A percentile compares a stretch with the other conserved stretches of the same genome.
phyloP scores from a whole-genome alignment of 148 eudicot genomes.

The Vaccinium corymbosum region DNA sequence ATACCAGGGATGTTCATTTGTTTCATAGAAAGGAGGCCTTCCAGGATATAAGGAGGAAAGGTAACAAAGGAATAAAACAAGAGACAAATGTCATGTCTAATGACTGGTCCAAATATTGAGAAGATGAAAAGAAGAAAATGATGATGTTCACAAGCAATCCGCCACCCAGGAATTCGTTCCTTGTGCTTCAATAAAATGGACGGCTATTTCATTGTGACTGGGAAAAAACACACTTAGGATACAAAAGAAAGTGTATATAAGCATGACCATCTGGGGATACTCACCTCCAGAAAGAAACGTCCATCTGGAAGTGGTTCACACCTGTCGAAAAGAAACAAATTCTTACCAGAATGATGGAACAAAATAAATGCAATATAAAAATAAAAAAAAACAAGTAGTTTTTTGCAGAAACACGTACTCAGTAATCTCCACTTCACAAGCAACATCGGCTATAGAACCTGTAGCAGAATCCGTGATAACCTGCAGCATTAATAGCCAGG shows the following conservation, averaged over 20 bases:
- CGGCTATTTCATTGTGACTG: background rate
- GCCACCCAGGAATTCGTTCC: background rate
- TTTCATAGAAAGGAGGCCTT: background rate
- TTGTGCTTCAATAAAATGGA: background rate
- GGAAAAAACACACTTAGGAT: background rate
- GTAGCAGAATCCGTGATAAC: conserved; percentile 38
- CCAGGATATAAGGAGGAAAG: background rate
- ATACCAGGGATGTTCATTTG: background rate
- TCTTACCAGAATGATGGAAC: background rate
- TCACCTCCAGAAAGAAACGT: conserved; percentile 94
- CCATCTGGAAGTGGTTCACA: conserved; percentile 99
- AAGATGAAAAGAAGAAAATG: background rate
- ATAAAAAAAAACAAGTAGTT: conserved; percentile 3
- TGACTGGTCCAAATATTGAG: background rate
- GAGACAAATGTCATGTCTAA: background rate
- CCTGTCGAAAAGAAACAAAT: conserved; percentile 38
- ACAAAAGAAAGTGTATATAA: conserved; percentile 4
- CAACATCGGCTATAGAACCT: conserved; percentile 83
- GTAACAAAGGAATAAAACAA: background rate
- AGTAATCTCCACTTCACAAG: conserved; percentile 98
- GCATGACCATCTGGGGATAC: background rate
- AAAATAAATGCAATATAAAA: conserved; percentile 32
- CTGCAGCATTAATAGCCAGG: conserved; percentile 38
- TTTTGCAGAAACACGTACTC: conserved; percentile 26
- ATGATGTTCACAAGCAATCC: background rate